phyloP scores from a whole-genome alignment of 371 early-diverging fungal species.

The Mortierella sp. region DNA sequence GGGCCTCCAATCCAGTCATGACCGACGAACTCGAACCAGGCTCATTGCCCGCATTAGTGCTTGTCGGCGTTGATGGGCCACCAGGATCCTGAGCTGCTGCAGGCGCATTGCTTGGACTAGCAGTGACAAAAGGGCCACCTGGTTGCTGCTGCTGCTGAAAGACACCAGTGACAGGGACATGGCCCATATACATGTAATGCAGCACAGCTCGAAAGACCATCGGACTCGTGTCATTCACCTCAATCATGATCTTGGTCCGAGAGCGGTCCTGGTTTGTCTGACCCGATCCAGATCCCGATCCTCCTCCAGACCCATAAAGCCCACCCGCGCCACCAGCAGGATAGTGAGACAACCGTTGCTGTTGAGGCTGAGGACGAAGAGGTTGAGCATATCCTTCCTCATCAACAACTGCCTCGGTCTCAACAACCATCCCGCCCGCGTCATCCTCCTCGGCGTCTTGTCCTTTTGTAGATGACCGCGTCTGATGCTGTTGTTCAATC shows the following conservation, averaged over 20 bases:
- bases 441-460: neutral
- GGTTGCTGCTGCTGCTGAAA: slow-evolving; percentile 1
- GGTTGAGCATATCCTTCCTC: slow-evolving; percentile 54
- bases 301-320: neutral
- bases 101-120: neutral
- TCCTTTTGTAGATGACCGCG: neutral
- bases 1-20: neutral
- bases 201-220: slow-evolving; percentile 39
- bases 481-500: neutral
- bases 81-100: neutral
- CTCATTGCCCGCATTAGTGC: neutral
- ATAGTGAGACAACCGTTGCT: slow-evolving; percentile 1
- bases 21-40: neutral
- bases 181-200: slow-evolving; percentile 52
- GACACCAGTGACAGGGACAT: slow-evolving; percentile 23
- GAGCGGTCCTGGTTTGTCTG: neutral
- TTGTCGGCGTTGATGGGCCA: neutral
- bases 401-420: slow-evolving; percentile 20
- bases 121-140: neutral
- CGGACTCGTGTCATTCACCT: slow-evolving; percentile 13
- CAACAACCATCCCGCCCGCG: neutral
- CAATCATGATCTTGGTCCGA: slow-evolving; percentile 11
- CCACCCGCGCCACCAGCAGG: neutral
- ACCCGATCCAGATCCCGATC: neutral
- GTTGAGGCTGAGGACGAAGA: slow-evolving; percentile 21